Evolutionary conservation across 2,329 filamentous ascomycete species (phyloP), one percentile per base, ranked within the genome.

Genomic region (Verticillium nonalfalfae): DNA sequence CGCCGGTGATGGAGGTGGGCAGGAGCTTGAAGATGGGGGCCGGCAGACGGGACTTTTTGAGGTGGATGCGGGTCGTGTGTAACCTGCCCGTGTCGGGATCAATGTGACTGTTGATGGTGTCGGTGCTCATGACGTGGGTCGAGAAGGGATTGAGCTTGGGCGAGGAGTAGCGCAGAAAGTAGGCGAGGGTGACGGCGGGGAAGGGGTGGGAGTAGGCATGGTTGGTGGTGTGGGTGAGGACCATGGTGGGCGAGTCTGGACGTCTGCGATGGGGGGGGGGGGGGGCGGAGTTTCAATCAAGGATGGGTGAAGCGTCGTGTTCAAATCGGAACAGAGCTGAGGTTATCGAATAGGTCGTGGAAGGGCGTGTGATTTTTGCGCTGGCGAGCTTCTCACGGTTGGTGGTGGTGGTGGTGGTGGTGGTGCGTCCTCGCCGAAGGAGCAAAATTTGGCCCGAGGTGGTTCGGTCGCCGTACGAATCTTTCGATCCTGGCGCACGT

Each of bases 91-190:
- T 90, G n/a, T 76, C 77, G 7, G 87, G 82, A 74, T 94, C 90
- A 75, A 91, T 85, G 73, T 84, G 80, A 66, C 87, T 89, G 57
- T 86, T 85, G 73, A 95, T 91, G 69, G 90, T 92, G 75, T 95
- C 91, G 74, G 90, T 93, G 71, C 89, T 91, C 68, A 93, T 80
- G 59, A 95, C 91, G 78, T 95, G 91, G 65, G 85, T 87, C 66
- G 88, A 88, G 78, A 94, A 93, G 7, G 91, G 91, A 71, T 94
- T 95, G 66, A 85, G 78, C 66, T 85, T 79, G 35, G 83, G 82
- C 5, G 83, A 85, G 63, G 90, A 92, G 77, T 95, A 95, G 66
- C 91, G 90, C 58, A 95, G 88, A 77, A 94, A 95, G 82, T 92
- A 95, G 77, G 91, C 91, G 74, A 95, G 88, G 57, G 90, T 92